Evolutionary conservation across 140 eudicot genomes (phyloP).

Genomic region (Senecio squalidus): DNA sequence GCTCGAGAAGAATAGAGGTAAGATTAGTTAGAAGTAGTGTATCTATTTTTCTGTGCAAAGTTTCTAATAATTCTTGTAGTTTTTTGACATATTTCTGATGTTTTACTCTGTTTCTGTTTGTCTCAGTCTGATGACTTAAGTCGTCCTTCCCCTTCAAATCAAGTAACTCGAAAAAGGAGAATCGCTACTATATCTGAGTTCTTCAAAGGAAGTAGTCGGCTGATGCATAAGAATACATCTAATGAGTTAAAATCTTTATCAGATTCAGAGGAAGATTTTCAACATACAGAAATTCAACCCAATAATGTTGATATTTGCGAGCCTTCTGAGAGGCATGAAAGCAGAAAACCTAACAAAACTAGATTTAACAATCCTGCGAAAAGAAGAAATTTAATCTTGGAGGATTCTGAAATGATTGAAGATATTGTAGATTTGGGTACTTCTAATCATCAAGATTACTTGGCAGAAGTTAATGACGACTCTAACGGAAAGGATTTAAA

Average conservation of each 20-base stretch:
- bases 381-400: not conserved
- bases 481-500: conserved; percentile 5
- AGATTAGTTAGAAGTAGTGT: not conserved
- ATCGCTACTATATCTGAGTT: conserved; percentile 32
- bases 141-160: conserved; percentile 22
- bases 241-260: conserved; percentile 18
- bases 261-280: conserved; percentile 31
- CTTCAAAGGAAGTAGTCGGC: conserved; percentile 36
- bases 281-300: conserved; percentile 11
- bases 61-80: too few relatives aligned
- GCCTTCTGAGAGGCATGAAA: conserved; percentile 6
- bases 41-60: not conserved
- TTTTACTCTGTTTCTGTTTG: conserved; percentile 9
- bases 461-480: conserved; percentile 14
- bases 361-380: not conserved
- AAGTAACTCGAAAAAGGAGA: conserved; percentile 25
- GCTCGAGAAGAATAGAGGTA: conserved; percentile 29
- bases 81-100: conserved; percentile 4
- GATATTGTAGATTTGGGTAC: conserved; percentile 33
- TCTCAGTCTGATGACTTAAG: conserved; percentile 36
- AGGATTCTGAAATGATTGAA: conserved; percentile 5
- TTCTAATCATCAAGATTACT: conserved; percentile 16
- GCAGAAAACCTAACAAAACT: conserved; percentile 7
- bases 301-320: conserved; percentile 15
- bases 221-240: conserved; percentile 38